Percentiles rank a stretch among this genome's conserved stretches.
These are phyloP conservation scores for Penicillium steckii DNA, from an alignment of 495 filamentous ascomycete genomes.

Conservation along the genomic window DNA sequence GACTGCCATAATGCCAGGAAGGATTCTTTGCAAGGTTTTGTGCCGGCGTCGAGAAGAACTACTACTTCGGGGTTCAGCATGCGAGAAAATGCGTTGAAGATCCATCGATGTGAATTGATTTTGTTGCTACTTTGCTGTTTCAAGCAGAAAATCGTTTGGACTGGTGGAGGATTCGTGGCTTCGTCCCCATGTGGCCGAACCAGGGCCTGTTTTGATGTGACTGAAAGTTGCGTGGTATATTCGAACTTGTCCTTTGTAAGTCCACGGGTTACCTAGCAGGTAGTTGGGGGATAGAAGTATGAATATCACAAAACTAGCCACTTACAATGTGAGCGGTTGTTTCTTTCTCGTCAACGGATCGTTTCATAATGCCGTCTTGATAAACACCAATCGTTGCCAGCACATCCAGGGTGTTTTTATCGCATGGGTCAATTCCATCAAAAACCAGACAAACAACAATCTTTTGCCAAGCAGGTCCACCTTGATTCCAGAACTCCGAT, in stretches of 20 bases:
- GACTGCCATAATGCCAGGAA: constrained; percentile 91
- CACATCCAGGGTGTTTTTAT: constrained; percentile 92
- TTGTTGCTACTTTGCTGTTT: constrained; percentile 55
- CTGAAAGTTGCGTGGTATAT: constrained; percentile 19
- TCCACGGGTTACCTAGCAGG: too few species aligned
- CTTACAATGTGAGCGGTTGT: constrained; percentile 87
- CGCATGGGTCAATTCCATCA: constrained; percentile 94
- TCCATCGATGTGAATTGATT: constrained; percentile 98
- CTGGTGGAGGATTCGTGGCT: constrained; percentile 29
- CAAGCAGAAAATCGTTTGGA: constrained; percentile 64
- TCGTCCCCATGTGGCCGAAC: constrained; percentile 14
- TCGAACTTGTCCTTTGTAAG: constrained; percentile 13
- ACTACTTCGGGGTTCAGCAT: constrained; percentile 95
- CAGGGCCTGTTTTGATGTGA: constrained; percentile 13
- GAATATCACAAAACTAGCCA: too few species aligned
- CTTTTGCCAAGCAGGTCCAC: constrained; percentile 98
- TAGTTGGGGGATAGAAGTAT: too few species aligned
- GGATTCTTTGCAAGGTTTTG: constrained; percentile 86
- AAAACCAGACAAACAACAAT: constrained; percentile 96
- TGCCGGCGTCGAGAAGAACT: constrained; percentile 93
- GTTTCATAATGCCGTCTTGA: constrained; percentile 98
- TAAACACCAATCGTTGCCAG: constrained; percentile 93
- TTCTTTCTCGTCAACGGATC: constrained; percentile 93
- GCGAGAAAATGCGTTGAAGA: constrained; percentile 94
- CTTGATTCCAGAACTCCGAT: constrained; percentile 98